These are phyloP conservation scores for Penicillium decumbens DNA, from an alignment of 2,329 filamentous ascomycete species.

Conservation along the genomic window DNA sequence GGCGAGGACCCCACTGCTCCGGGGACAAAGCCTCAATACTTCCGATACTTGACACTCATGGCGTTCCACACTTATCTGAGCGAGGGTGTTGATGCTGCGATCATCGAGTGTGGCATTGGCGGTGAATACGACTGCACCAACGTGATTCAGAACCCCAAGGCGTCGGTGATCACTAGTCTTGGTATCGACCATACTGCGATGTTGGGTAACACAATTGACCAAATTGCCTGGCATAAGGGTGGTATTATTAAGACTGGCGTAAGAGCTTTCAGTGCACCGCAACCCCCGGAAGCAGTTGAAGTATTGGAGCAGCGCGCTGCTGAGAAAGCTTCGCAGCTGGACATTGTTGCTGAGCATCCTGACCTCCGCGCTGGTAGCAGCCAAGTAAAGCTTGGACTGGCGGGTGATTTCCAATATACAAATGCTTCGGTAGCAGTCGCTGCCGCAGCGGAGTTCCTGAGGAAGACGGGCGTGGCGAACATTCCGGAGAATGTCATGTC, in stretches of 20 bases:
- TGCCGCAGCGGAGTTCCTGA: conserved; percentile 40
- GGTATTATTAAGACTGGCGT: conserved; percentile 72
- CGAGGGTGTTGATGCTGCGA: conserved; percentile 70
- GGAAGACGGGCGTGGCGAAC: conserved; percentile 30
- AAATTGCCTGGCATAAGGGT: conserved; percentile 90
- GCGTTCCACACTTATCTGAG: conserved; percentile 76
- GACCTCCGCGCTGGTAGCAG: conserved; percentile 36
- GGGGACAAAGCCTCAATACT: conserved; percentile 77
- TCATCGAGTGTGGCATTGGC: conserved; percentile 91
- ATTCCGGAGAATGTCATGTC: conserved; percentile 38
- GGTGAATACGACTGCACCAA: conserved; percentile 94
- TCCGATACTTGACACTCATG: conserved; percentile 83
- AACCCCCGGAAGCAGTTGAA: conserved; percentile 51
- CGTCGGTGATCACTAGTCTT: conserved; percentile 70
- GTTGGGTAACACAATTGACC: conserved; percentile 70
- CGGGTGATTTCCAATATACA: conserved; percentile 59
- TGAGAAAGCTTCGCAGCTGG: conserved; percentile 47
- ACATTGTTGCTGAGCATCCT: conserved; percentile 49
- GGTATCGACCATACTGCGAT: conserved; percentile 81
- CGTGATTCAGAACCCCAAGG: conserved; percentile 65
- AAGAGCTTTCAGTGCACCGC: conserved; percentile 59
- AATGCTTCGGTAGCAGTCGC: conserved; percentile 60
- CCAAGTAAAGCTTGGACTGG: conserved; percentile 53
- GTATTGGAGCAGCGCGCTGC: conserved; percentile 55
- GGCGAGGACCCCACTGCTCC: conserved; percentile 50